These are phyloP conservation scores for Limonium bicolor DNA, from an alignment of 148 eudicot species.

Conservation along the genomic window DNA sequence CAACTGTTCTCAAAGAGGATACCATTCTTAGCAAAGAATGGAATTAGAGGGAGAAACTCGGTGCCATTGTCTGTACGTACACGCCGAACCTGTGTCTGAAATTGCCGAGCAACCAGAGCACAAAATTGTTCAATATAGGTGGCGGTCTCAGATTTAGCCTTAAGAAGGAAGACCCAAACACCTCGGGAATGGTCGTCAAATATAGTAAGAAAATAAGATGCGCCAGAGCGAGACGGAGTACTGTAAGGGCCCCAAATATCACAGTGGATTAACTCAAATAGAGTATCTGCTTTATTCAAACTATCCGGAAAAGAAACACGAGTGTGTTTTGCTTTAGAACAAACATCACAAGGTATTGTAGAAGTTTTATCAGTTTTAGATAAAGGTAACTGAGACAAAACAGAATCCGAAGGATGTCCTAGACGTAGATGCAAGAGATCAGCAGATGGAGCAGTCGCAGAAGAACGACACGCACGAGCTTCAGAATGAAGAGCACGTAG, in stretches of 20 bases:
- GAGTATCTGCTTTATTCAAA: background rate
- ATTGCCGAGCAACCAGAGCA: background rate
- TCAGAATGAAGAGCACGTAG: background rate
- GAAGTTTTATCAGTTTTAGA: background rate
- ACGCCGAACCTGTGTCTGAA: background rate
- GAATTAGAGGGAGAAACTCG: background rate
- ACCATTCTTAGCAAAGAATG: too few relatives aligned
- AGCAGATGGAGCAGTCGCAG: background rate
- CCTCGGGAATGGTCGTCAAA: constrained; percentile 6
- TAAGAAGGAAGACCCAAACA: background rate
- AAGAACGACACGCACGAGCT: background rate
- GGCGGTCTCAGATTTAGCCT: too few relatives aligned
- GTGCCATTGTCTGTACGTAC: background rate
- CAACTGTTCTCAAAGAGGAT: too few relatives aligned
- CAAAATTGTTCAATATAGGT: background rate
- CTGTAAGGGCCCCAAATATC: constrained; percentile 3
- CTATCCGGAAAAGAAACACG: background rate
- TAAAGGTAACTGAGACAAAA: background rate
- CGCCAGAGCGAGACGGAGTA: background rate
- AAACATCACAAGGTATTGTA: background rate
- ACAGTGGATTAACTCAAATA: background rate
- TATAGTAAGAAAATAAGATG: background rate
- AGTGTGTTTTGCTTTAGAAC: background rate
- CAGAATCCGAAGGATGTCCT: background rate
- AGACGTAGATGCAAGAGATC: background rate